phyloP scores from a whole-genome alignment of 208 protist genomes.

The Trichomonas tenax region DNA sequence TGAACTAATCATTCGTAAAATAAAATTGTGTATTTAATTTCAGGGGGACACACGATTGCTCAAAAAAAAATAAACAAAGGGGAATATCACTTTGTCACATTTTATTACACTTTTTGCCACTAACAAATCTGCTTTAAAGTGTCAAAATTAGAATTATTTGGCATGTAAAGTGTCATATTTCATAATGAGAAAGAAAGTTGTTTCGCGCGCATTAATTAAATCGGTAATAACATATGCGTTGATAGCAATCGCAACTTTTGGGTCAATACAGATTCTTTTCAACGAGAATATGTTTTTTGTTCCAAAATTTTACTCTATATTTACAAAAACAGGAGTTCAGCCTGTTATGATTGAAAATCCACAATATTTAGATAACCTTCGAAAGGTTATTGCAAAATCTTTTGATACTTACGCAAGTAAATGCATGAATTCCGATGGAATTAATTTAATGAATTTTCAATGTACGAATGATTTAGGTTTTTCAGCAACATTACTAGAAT shows the following conservation, averaged over 20 bases:
- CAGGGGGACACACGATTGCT: no score
- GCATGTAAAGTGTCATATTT: no score
- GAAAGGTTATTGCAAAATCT: background rate
- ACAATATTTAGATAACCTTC: background rate
- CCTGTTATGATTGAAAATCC: background rate
- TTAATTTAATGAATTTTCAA: background rate
- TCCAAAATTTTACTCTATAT: background rate
- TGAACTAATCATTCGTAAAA: no score
- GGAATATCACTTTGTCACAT: no score
- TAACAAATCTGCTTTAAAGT: no score
- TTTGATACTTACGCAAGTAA: background rate
- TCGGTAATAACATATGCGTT: background rate
- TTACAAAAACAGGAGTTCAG: background rate
- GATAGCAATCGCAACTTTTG: background rate
- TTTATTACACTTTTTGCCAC: no score
- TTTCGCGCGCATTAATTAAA: background rate
- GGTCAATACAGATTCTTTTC: background rate
- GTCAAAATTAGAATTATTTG: no score
- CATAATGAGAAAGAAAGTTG: background rate
- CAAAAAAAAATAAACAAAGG: no score
- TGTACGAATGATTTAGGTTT: background rate
- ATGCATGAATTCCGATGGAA: background rate
- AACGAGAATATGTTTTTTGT: background rate
- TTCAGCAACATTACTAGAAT: background rate
- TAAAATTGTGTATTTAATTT: no score